A percentile compares a stretch with the other conserved stretches of the same genome.
These are phyloP conservation scores for Penicillium brasilianum DNA, from an alignment of 2,329 filamentous ascomycete species.

Conservation along the genomic window DNA sequence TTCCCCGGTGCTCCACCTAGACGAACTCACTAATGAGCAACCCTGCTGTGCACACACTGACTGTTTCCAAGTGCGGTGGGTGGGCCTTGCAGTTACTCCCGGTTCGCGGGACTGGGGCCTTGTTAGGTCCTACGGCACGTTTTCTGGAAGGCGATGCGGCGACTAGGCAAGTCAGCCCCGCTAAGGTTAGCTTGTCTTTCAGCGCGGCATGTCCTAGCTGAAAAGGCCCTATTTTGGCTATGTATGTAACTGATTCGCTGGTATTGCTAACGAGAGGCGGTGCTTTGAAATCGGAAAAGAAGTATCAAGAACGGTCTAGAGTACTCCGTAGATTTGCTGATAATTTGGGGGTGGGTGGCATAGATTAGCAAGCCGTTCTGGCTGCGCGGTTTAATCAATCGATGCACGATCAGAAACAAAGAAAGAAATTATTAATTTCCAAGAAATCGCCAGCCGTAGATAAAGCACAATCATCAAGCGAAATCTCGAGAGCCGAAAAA, in stretches of 20 bases:
- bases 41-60: constrained; percentile 4
- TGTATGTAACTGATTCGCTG: neutral
- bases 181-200: neutral
- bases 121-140: neutral
- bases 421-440: neutral
- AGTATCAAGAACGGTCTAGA: neutral
- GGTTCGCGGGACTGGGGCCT: constrained; percentile 1
- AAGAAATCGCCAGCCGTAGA: too few species aligned
- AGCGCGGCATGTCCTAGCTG: neutral
- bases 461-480: neutral
- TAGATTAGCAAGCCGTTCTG: neutral
- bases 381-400: neutral
- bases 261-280: neutral
- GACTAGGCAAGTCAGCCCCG: neutral
- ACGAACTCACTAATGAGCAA: neutral
- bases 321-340: neutral
- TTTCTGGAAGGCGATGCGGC: constrained; percentile 1
- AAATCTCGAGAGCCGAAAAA: neutral
- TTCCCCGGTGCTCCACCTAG: neutral
- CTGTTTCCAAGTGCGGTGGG: neutral
- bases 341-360: neutral
- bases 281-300: neutral
- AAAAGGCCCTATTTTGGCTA: neutral
- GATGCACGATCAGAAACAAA: neutral
- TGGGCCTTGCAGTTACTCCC: constrained; percentile 4